Evolutionary conservation across 148 eudicot genomes (phyloP).

Genomic region (Amaranthus hypochondriacus): DNA sequence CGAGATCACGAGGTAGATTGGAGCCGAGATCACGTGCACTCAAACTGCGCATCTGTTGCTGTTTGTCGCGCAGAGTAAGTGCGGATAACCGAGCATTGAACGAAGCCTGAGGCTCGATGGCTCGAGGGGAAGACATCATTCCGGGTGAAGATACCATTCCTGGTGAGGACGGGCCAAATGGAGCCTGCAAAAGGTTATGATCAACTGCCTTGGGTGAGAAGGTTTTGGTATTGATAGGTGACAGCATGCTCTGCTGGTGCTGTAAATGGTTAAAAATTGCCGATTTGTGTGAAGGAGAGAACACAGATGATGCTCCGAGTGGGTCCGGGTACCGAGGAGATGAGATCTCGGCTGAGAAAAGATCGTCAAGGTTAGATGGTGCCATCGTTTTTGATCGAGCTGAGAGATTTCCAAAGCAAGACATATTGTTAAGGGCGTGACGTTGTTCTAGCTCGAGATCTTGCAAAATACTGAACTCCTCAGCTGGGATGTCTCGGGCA

Average conservation of each 20-base stretch:
- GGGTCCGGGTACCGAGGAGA: constrained; percentile 46
- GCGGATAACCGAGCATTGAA: constrained; percentile 37
- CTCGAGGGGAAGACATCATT: constrained; percentile 40
- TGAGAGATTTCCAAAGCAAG: constrained; percentile 27
- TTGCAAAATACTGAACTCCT: constrained; percentile 27
- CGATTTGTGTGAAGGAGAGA: constrained; percentile 46
- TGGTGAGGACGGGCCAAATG: constrained; percentile 36
- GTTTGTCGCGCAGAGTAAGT: constrained; percentile 41
- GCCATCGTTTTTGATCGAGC: constrained; percentile 31
- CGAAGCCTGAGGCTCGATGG: constrained; percentile 39
- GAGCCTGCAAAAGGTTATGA: constrained; percentile 33
- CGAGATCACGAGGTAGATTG: constrained; percentile 32
- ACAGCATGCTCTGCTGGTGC: constrained; percentile 47
- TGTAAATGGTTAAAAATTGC: constrained; percentile 47
- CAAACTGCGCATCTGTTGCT: constrained; percentile 46
- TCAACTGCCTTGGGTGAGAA: constrained; percentile 38
- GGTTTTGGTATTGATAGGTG: constrained; percentile 41
- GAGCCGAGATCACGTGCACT: constrained; percentile 44
- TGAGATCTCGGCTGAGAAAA: constrained; percentile 39
- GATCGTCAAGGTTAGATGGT: constrained; percentile 47
- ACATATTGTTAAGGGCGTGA: constrained; percentile 31
- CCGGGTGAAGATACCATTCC: constrained; percentile 21
- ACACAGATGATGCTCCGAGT: constrained; percentile 30
- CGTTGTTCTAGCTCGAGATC: constrained; percentile 35
- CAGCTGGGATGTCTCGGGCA: constrained; percentile 36